phyloP scores from a whole-genome alignment of 306 rosid genomes.

The Gastrolobium villosum region DNA sequence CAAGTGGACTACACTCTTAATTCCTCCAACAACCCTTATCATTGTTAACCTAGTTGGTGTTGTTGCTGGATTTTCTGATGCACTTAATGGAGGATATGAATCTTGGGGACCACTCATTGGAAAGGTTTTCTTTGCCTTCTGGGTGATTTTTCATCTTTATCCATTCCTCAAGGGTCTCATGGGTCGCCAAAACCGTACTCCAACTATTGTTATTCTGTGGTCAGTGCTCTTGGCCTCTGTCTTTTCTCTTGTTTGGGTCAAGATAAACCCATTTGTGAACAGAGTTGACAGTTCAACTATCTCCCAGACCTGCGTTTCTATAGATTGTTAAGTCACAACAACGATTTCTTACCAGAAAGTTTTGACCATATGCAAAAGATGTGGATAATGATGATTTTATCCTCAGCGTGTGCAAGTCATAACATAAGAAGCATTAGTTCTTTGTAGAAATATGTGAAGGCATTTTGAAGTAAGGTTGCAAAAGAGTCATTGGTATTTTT shows the following conservation, averaged over 20 bases:
- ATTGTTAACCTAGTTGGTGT: slow-evolving; percentile 91
- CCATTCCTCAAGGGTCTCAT: slow-evolving; percentile 99
- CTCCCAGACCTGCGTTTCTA: slow-evolving; percentile 72
- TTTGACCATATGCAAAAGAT: slow-evolving; percentile 42
- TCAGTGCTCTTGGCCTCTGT: slow-evolving; percentile 94
- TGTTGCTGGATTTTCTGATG: slow-evolving; percentile 97
- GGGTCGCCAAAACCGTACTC: slow-evolving; percentile 98
- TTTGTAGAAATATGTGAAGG: slow-evolving; percentile 27
- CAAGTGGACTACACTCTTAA: slow-evolving; percentile 95
- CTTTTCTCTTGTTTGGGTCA: slow-evolving; percentile 95
- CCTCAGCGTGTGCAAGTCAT: slow-evolving; percentile 24
- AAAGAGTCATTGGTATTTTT: not conserved
- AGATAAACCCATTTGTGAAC: slow-evolving; percentile 85
- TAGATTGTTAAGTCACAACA: slow-evolving; percentile 73
- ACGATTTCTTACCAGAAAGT: slow-evolving; percentile 41
- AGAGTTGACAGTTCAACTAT: slow-evolving; percentile 64
- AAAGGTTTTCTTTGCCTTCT: slow-evolving; percentile 91
- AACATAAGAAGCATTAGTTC: not conserved
- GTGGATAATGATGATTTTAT: slow-evolving; percentile 33
- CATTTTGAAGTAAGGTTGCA: slow-evolving; percentile 40
- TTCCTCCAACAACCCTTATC: slow-evolving; percentile 91
- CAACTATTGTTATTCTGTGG: slow-evolving; percentile 95
- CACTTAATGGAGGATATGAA: slow-evolving; percentile 89
- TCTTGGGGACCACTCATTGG: slow-evolving; percentile 99
- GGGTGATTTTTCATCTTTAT: slow-evolving; percentile 95